Percentiles rank a stretch among this genome's conserved stretches.
Conservation (phyloP, 2,329 filamentous ascomycete species). For the Hypoxylon sp. region DNA sequence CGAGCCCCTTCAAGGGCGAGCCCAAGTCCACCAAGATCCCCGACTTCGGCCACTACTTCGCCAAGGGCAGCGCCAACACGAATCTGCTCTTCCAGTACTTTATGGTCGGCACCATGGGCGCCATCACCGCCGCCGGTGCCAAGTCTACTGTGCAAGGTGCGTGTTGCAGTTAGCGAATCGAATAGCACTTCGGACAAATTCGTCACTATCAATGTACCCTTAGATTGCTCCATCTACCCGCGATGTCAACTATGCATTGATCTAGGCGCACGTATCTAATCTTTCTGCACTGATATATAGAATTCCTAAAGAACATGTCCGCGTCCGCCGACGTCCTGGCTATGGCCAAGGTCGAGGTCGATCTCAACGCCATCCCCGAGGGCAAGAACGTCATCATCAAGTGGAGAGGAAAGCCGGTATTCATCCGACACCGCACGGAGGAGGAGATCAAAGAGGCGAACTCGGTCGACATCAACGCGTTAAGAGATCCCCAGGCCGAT, state of each 20-base stretch:
- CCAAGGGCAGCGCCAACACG: constrained; percentile 74
- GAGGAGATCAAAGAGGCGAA: constrained; percentile 96
- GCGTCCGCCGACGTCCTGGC: constrained; percentile 98
- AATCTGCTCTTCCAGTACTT: constrained; percentile 98
- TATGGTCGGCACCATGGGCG: constrained; percentile 96
- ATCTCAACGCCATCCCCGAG: constrained; percentile 92
- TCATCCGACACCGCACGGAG: constrained; percentile 97
- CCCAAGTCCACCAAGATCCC: constrained; percentile 79
- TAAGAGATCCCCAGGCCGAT: constrained; percentile 94
- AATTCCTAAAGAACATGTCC: constrained; percentile 99
- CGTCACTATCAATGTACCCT: not conserved
- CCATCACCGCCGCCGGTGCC: constrained; percentile 90
- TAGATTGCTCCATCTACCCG: not conserved
- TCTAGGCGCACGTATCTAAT: constrained; percentile 44
- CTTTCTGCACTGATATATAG: constrained; percentile 63
- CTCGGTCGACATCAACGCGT: constrained; percentile 82
- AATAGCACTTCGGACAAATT: not conserved
- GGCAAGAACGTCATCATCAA: constrained; percentile 99
- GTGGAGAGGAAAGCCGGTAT: constrained; percentile 99
- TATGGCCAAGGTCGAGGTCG: constrained; percentile 99
- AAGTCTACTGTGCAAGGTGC: constrained; percentile 98
- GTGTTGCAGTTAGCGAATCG: constrained; percentile 61
- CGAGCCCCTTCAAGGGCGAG: constrained; percentile 75
- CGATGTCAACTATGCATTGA: not conserved
- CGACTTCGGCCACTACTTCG: constrained; percentile 89